Conservation (phyloP, 1,284 basidiomycete genomes). For the Clitocybe nebularis region DNA sequence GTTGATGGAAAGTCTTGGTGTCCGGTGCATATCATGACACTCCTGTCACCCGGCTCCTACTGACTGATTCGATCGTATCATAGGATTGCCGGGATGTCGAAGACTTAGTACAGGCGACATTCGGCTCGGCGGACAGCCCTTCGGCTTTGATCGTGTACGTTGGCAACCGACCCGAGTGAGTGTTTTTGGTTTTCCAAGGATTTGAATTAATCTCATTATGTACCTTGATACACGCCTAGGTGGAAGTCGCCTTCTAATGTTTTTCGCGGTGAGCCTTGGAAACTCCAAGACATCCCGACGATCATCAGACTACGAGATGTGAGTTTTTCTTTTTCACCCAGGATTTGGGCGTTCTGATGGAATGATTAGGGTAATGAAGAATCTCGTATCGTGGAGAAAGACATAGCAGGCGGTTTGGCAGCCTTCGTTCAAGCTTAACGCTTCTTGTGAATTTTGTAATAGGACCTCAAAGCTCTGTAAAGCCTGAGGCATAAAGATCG, state of each 20-base stretch:
- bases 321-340: conserved; percentile 26
- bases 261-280: conserved; percentile 66
- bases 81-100: conserved; percentile 78
- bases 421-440: conserved; percentile 25
- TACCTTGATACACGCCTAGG: conserved; percentile 30
- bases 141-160: conserved; percentile 70
- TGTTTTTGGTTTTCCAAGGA: conserved; percentile 12
- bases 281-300: conserved; percentile 65
- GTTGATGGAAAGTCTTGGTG: conserved; percentile 62
- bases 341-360: conserved; percentile 1
- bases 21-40: conserved; percentile 41
- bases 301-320: conserved; percentile 69
- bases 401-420: conserved; percentile 34
- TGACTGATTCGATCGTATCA: conserved; percentile 2
- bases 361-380: conserved; percentile 42
- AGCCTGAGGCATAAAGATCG: too few relatives aligned
- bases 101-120: conserved; percentile 50
- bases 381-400: conserved; percentile 55
- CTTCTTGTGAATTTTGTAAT: too few relatives aligned
- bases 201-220: neutral
- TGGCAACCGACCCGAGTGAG: conserved; percentile 65
- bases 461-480: too few relatives aligned
- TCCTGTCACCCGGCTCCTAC: neutral
- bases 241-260: conserved; percentile 65
- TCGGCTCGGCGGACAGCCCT: conserved; percentile 49